Evolutionary conservation across 2,329 filamentous ascomycete genomes (phyloP).

Genomic region (Colletotrichum lini): DNA sequence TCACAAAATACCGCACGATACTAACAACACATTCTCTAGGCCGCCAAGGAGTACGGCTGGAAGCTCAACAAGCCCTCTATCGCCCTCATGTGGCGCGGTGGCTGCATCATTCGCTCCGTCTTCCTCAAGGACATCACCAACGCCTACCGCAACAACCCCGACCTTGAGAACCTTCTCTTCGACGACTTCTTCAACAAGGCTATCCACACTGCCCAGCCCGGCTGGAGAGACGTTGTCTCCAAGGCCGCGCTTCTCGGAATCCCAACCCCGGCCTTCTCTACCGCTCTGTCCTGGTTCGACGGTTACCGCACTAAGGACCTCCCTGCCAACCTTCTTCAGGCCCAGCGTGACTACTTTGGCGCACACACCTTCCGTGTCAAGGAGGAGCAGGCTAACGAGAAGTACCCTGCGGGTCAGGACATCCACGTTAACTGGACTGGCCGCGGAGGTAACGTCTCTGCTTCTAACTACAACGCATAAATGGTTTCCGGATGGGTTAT

Average conservation of each 20-base stretch:
- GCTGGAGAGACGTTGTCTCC: constrained; percentile 92
- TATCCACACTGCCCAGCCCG: constrained; percentile 94
- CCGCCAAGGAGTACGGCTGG: constrained; percentile 95
- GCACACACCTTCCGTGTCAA: constrained; percentile 92
- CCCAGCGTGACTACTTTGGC: constrained; percentile 99
- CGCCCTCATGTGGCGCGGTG: constrained; percentile 99
- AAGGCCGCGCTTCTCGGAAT: constrained; percentile 96
- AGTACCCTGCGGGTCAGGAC: constrained; percentile 88
- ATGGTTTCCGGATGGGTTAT: constrained; percentile 36
- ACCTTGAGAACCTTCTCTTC: constrained; percentile 98
- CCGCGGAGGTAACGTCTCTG: constrained; percentile 95
- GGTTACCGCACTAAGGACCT: constrained; percentile 98
- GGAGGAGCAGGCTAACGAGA: constrained; percentile 81
- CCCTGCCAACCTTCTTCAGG: constrained; percentile 97
- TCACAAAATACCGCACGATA: not conserved
- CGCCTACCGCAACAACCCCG: constrained; percentile 93
- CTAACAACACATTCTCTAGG: constrained; percentile 65
- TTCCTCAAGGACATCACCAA: constrained; percentile 99
- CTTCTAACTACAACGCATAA: constrained; percentile 98
- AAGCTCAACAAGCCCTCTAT: constrained; percentile 99
- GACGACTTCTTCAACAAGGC: constrained; percentile 99
- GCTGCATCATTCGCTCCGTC: constrained; percentile 99
- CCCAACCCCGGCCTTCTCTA: constrained; percentile 96
- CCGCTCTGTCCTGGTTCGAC: constrained; percentile 98
- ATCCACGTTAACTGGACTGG: constrained; percentile 99